phyloP scores from a whole-genome alignment of 2,329 filamentous ascomycete genomes.

The Pseudogymnoascus sp. region DNA sequence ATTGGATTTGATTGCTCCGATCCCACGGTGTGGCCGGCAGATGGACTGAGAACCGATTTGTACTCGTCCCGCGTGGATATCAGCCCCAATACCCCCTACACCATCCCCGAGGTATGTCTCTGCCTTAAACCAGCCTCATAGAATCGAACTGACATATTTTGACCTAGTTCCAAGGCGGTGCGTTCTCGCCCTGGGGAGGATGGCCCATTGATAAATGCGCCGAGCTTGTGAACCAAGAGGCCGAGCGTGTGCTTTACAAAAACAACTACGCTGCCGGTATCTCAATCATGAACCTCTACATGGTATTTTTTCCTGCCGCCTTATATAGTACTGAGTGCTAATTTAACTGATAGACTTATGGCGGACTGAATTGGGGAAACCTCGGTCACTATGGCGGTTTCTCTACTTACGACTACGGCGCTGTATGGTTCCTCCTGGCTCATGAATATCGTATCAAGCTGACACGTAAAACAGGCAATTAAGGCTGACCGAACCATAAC shows the following conservation, averaged over 20 bases:
- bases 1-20: slow-evolving; percentile 40
- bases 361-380: slow-evolving; percentile 77
- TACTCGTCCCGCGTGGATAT: slow-evolving; percentile 47
- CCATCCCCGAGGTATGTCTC: slow-evolving; percentile 37
- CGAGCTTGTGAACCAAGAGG: slow-evolving; percentile 58
- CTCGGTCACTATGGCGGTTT: slow-evolving; percentile 59
- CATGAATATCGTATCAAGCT: background rate
- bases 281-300: slow-evolving; percentile 64
- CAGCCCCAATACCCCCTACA: slow-evolving; percentile 57
- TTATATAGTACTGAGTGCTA: slow-evolving; percentile 3
- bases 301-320: slow-evolving; percentile 40
- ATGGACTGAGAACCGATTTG: slow-evolving; percentile 39
- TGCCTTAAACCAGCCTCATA: background rate
- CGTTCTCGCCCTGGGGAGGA: slow-evolving; percentile 70
- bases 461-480: slow-evolving; percentile 11
- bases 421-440: slow-evolving; percentile 23
- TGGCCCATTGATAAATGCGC: slow-evolving; percentile 44
- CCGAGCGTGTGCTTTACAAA: slow-evolving; percentile 69
- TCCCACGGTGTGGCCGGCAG: slow-evolving; percentile 48
- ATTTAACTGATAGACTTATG: slow-evolving; percentile 48
- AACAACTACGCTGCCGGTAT: slow-evolving; percentile 58
- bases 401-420: slow-evolving; percentile 47
- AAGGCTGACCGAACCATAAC: slow-evolving; percentile 10
- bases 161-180: slow-evolving; percentile 57
- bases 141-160: slow-evolving; percentile 32